Conservation (phyloP, 2,329 filamentous ascomycete species). For the Phialophora macrospora region DNA sequence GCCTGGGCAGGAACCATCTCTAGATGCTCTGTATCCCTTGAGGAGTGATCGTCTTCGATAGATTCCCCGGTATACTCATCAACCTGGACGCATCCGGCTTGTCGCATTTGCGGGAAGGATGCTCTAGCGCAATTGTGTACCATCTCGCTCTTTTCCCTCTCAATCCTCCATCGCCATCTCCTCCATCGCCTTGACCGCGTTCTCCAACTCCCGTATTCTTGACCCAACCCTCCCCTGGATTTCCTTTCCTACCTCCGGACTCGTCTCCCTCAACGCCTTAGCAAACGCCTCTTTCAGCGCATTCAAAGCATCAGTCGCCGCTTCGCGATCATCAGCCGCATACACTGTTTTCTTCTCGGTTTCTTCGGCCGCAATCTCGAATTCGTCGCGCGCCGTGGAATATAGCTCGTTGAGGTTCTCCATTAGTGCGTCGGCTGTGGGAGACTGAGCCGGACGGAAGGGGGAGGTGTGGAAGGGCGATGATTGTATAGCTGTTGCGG, state of each 20-base stretch:
- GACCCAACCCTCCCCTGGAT: slow-evolving; percentile 58
- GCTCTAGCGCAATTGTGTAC: neutral
- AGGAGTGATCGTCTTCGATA: neutral
- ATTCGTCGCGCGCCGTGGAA: slow-evolving; percentile 39
- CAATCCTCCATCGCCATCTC: slow-evolving; percentile 56
- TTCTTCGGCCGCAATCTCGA: slow-evolving; percentile 53
- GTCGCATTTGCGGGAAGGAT: neutral
- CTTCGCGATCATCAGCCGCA: slow-evolving; percentile 59
- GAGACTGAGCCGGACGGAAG: slow-evolving; percentile 27
- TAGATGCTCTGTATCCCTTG: neutral
- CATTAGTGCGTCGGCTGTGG: slow-evolving; percentile 39
- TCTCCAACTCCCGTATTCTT: slow-evolving; percentile 59
- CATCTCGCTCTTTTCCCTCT: neutral
- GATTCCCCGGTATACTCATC: neutral
- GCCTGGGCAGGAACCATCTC: neutral
- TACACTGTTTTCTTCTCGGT: slow-evolving; percentile 60
- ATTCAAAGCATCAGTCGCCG: slow-evolving; percentile 58
- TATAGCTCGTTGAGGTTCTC: slow-evolving; percentile 40
- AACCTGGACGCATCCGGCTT: neutral
- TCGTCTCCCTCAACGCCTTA: slow-evolving; percentile 48
- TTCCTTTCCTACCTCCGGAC: slow-evolving; percentile 54
- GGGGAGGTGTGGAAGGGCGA: slow-evolving; percentile 31
- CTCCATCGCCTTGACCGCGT: slow-evolving; percentile 57
- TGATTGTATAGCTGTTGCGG: slow-evolving; percentile 5
- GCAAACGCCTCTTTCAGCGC: slow-evolving; percentile 56